Percentiles rank a stretch among this genome's conserved stretches.
These are phyloP conservation scores for Tulasnella sp. DNA, from an alignment of 768 basidiomycete species.

Conservation along the genomic window DNA sequence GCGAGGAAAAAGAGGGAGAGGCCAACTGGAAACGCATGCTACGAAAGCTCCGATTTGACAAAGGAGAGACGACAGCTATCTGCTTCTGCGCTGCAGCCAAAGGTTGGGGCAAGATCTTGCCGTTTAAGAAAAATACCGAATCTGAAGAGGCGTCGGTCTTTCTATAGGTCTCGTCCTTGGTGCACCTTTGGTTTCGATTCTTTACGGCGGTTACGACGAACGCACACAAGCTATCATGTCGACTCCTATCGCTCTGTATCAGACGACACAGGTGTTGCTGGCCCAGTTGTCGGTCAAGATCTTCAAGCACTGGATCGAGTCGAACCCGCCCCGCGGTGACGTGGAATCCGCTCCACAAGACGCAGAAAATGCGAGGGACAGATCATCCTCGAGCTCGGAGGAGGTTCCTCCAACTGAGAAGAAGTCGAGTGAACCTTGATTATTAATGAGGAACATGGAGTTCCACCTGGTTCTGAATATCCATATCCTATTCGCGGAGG, in stretches of 20 bases:
- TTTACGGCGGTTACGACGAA: conserved; percentile 35
- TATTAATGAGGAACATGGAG: neutral
- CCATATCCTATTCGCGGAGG: neutral
- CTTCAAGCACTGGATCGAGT: conserved; percentile 25
- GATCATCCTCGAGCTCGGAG: neutral
- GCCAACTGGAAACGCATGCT: conserved; percentile 16
- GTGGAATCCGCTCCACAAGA: neutral
- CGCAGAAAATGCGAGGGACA: neutral
- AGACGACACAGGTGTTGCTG: conserved; percentile 24
- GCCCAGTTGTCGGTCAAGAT: conserved; percentile 22
- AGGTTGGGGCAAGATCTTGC: conserved; percentile 22
- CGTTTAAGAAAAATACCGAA: neutral
- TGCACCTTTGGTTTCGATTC: conserved; percentile 33
- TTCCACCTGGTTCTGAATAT: neutral
- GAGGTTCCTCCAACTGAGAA: neutral
- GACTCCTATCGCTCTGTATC: conserved; percentile 35
- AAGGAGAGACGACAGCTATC: conserved; percentile 34
- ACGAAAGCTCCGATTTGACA: conserved; percentile 29
- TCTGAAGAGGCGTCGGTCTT: neutral
- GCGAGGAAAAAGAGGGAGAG: conserved; percentile 9
- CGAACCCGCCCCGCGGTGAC: neutral
- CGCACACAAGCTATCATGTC: conserved; percentile 32
- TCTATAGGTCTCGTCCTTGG: conserved; percentile 32
- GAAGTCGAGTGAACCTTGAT: neutral
- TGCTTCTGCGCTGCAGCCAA: conserved; percentile 37